Percentiles rank a stretch among this genome's conserved stretches.
phyloP scores from a whole-genome alignment of 192 early-diverging fungal genomes.

The Phlyctochytrium planicorne region DNA sequence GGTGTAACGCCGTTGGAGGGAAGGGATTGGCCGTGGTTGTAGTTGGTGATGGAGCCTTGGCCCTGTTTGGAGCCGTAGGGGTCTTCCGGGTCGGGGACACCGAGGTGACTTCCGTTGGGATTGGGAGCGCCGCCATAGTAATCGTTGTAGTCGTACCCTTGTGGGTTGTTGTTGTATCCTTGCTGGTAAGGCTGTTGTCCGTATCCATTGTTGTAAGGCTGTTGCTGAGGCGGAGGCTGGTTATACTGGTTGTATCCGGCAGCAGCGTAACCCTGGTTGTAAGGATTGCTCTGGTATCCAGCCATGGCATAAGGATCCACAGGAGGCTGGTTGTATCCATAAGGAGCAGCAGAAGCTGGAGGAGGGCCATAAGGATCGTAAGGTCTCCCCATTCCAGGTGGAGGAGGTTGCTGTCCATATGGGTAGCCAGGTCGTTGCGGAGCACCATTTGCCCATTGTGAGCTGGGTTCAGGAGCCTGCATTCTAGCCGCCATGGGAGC shows the following conservation, averaged over 20 bases:
- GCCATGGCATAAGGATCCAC: not conserved
- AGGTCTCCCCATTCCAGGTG: not conserved
- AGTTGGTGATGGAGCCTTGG: not conserved
- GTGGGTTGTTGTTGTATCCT: not conserved
- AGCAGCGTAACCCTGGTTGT: no score
- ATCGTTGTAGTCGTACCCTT: not conserved
- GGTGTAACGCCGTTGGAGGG: not conserved
- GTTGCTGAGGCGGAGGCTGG: no score
- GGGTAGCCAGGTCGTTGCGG: no score
- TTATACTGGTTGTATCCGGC: not conserved
- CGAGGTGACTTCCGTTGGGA: not conserved
- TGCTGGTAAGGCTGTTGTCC: no score
- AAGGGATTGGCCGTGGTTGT: not conserved
- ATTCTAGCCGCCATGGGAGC: not conserved
- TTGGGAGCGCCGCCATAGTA: not conserved
- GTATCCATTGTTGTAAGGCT: no score
- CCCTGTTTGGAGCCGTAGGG: not conserved
- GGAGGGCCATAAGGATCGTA: not conserved
- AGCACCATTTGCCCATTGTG: not conserved
- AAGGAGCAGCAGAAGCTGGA: not conserved
- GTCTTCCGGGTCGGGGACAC: not conserved
- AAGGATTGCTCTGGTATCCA: not conserved
- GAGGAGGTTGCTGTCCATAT: not conserved
- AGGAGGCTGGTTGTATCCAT: not conserved
- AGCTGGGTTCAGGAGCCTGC: not conserved